A percentile compares a stretch with the other conserved stretches of the same genome.
Conservation (phyloP, 2,329 filamentous ascomycete genomes). For the Dothistroma septosporum region DNA sequence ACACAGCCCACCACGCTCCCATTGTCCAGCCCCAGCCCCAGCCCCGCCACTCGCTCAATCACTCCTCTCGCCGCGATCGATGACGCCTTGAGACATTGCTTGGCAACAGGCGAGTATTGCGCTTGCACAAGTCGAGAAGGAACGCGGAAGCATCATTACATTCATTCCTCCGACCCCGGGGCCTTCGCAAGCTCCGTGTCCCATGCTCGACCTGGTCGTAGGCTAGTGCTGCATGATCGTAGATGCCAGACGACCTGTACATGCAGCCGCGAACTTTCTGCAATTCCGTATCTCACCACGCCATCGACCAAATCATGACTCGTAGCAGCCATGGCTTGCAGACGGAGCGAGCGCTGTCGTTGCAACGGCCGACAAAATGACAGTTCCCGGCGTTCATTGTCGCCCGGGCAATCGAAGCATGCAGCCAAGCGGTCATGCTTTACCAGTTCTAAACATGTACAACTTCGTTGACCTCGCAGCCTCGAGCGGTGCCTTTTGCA, state of each 20-base stretch:
- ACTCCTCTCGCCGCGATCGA: not conserved
- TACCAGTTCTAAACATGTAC: not conserved
- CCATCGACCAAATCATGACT: constrained; percentile 1
- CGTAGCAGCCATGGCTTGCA: constrained; percentile 5
- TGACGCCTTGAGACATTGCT: not conserved
- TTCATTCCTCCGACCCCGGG: not conserved
- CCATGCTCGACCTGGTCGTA: not conserved
- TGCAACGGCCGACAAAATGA: not conserved
- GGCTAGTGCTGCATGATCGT: not conserved
- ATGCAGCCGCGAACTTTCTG: constrained; percentile 2
- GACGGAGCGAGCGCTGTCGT: not conserved
- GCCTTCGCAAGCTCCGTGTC: not conserved
- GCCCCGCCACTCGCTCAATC: not conserved
- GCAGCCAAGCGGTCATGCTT: not conserved
- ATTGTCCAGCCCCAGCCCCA: not conserved
- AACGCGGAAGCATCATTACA: not conserved
- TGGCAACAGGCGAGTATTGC: not conserved
- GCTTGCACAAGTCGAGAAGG: not conserved
- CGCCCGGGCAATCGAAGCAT: not conserved
- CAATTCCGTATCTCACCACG: not conserved
- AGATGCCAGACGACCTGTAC: not conserved
- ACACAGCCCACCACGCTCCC: not conserved
- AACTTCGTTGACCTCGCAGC: not conserved
- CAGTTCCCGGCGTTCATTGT: not conserved
- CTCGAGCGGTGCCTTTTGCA: not conserved